Conservation (phyloP, 306 rosid genomes). For the Pueraria montana region DNA sequence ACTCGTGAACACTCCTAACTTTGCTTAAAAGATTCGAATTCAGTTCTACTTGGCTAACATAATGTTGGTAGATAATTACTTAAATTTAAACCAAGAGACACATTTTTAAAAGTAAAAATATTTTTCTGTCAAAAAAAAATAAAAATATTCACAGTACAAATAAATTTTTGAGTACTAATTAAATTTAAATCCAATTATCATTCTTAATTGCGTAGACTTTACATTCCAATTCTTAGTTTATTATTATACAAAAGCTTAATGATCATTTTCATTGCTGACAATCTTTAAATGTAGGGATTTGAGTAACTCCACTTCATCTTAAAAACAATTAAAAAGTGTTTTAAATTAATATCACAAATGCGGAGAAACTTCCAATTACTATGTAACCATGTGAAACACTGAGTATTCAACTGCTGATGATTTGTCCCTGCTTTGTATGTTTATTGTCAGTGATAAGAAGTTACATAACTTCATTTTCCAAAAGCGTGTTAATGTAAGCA, state of each 20-base stretch:
- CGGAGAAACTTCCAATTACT: neutral
- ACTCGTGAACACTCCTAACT: too few species aligned
- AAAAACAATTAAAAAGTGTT: neutral
- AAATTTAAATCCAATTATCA: neutral
- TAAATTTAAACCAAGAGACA: too few species aligned
- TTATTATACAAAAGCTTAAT: neutral
- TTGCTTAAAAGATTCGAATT: too few species aligned
- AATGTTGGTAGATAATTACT: too few species aligned
- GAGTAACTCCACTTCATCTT: neutral
- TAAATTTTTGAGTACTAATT: neutral
- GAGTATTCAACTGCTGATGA: neutral
- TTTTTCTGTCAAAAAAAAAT: too few species aligned
- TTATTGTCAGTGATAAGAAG: neutral
- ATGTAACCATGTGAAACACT: neutral
- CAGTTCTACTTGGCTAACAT: too few species aligned
- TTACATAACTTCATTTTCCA: neutral
- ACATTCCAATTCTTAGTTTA: neutral
- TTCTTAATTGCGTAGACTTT: neutral
- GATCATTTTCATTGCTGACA: neutral
- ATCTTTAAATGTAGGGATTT: neutral
- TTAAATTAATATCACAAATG: neutral
- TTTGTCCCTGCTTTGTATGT: neutral
- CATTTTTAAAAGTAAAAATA: too few species aligned
- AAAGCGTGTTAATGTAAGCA: too few species aligned
- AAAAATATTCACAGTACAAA: too few species aligned